These are phyloP conservation scores for Yarrowia keelungensis DNA, from an alignment of 805 yeast species.

Conservation along the genomic window DNA sequence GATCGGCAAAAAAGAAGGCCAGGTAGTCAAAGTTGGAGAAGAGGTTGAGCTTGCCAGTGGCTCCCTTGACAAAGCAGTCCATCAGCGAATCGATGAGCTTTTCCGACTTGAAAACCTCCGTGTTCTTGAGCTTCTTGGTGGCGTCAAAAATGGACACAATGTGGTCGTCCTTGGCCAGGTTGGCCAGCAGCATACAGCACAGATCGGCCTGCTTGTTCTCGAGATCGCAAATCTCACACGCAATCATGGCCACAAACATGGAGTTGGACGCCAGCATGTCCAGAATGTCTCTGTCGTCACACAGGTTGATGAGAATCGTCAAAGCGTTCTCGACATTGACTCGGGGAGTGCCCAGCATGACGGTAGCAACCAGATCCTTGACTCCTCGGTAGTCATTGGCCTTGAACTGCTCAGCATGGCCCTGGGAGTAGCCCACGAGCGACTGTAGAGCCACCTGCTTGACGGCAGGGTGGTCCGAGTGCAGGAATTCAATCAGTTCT, in stretches of 20 bases:
- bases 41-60: slow-evolving; percentile 71
- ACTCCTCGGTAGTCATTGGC: slow-evolving; percentile 74
- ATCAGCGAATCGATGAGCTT: slow-evolving; percentile 76
- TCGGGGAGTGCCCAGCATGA: slow-evolving; percentile 45
- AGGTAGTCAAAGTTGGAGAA: slow-evolving; percentile 81
- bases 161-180: slow-evolving; percentile 78
- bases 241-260: slow-evolving; percentile 53
- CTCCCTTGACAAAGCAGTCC: slow-evolving; percentile 89
- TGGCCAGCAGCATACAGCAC: slow-evolving; percentile 82
- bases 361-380: slow-evolving; percentile 68
- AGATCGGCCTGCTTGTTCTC: slow-evolving; percentile 76
- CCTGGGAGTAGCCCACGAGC: slow-evolving; percentile 79
- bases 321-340: slow-evolving; percentile 55
- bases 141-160: slow-evolving; percentile 67
- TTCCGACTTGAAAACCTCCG: slow-evolving; percentile 56
- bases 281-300: slow-evolving; percentile 73
- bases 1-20: slow-evolving; percentile 87
- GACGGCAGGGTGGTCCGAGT: slow-evolving; percentile 78
- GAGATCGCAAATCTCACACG: slow-evolving; percentile 54
- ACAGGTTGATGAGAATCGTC: slow-evolving; percentile 81
- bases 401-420: slow-evolving; percentile 70
- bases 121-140: slow-evolving; percentile 53
- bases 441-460: slow-evolving; percentile 85
- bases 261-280: slow-evolving; percentile 69
- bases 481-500: slow-evolving; percentile 76